Evolutionary conservation across 352 stramenopile species (phyloP).

Genomic region (Pythium oligandrum): DNA sequence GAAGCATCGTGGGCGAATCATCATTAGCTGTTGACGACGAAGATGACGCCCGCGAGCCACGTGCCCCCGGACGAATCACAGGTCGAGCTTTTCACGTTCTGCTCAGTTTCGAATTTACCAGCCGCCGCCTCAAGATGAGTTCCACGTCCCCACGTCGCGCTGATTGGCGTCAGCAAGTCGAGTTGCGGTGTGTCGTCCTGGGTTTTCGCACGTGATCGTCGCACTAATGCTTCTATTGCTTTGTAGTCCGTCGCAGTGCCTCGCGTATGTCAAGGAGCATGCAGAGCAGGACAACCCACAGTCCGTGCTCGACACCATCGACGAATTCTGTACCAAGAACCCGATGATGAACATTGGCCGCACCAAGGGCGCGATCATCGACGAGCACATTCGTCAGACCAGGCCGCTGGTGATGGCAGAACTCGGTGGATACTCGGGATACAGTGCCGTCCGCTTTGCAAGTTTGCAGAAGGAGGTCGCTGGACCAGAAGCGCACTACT

Average conservation of each 20-base stretch:
- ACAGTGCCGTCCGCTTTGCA: slow-evolving; percentile 36
- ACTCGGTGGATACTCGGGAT: slow-evolving; percentile 24
- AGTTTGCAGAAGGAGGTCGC: slow-evolving; percentile 24
- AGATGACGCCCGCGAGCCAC: too few species aligned
- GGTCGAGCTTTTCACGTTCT: too few species aligned
- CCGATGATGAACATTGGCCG: slow-evolving; percentile 28
- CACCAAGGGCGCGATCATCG: slow-evolving; percentile 14
- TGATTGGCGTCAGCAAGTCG: too few species aligned
- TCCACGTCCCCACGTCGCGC: too few species aligned
- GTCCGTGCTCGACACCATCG: slow-evolving; percentile 23
- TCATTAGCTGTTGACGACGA: too few species aligned
- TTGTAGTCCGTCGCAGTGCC: slow-evolving; percentile 11
- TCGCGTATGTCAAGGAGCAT: slow-evolving; percentile 22
- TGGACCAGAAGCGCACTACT: slow-evolving; percentile 22
- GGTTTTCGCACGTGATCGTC: too few species aligned
- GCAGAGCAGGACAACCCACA: slow-evolving; percentile 14
- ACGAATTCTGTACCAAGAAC: slow-evolving; percentile 17
- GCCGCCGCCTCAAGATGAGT: too few species aligned
- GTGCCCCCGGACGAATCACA: too few species aligned
- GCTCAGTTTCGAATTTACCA: too few species aligned
- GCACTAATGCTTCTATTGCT: too few species aligned
- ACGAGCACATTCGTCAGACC: slow-evolving; percentile 25
- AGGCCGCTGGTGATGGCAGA: slow-evolving; percentile 25
- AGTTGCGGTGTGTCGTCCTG: too few species aligned
- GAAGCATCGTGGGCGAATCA: too few species aligned